These are phyloP conservation scores for Otatea glauca DNA, from an alignment of 176 grass and related monocot genomes.

Conservation along the genomic window DNA sequence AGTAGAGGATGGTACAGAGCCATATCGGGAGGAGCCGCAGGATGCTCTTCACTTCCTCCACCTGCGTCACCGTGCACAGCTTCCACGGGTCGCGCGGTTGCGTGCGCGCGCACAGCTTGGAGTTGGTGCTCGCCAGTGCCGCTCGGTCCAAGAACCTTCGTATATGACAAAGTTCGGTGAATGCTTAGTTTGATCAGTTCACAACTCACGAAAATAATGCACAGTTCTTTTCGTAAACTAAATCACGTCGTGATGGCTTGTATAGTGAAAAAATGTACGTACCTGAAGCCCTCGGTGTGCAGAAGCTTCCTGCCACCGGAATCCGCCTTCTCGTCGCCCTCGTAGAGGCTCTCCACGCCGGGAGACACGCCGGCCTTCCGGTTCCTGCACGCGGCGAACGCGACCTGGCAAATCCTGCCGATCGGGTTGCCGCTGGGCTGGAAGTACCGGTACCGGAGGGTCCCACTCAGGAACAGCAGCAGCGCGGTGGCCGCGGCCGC, in stretches of 20 bases:
- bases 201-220: neutral
- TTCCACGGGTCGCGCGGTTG: slow-evolving; percentile 63
- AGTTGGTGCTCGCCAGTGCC: slow-evolving; percentile 44
- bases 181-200: neutral
- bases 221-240: neutral
- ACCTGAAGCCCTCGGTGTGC: slow-evolving; percentile 71
- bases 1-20: slow-evolving; percentile 98
- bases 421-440: slow-evolving; percentile 69
- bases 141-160: slow-evolving; percentile 79
- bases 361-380: slow-evolving; percentile 52
- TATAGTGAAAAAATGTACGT: neutral
- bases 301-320: slow-evolving; percentile 48
- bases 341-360: slow-evolving; percentile 51
- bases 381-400: slow-evolving; percentile 68
- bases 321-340: slow-evolving; percentile 51
- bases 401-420: slow-evolving; percentile 63
- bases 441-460: slow-evolving; percentile 62
- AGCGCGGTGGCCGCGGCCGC: slow-evolving; percentile 60
- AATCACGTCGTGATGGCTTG: neutral
- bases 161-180: neutral
- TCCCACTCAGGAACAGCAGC: slow-evolving; percentile 67
- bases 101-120: slow-evolving; percentile 6
- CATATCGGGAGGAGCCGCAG: slow-evolving; percentile 87
- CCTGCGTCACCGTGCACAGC: slow-evolving; percentile 87
- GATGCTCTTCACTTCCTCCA: slow-evolving; percentile 90